These are phyloP conservation scores for Fonsecaea pedrosoi DNA, from an alignment of 2,329 filamentous ascomycete species.

Conservation along the genomic window DNA sequence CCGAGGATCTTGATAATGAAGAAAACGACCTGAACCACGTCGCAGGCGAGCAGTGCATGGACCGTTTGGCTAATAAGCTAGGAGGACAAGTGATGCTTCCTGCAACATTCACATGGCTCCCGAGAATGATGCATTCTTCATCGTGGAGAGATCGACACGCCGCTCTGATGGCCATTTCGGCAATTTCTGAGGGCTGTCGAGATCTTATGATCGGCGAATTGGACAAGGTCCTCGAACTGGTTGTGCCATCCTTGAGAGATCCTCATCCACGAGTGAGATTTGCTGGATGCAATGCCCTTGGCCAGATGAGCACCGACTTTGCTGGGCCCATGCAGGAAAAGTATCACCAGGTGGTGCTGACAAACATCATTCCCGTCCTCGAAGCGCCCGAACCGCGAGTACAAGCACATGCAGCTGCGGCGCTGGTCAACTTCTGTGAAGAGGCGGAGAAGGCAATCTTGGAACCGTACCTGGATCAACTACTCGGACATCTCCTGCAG, in stretches of 20 bases:
- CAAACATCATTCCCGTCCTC: slow-evolving; percentile 89
- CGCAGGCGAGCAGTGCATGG: slow-evolving; percentile 97
- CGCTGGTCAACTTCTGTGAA: slow-evolving; percentile 98
- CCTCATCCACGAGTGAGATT: slow-evolving; percentile 92
- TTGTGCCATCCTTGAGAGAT: slow-evolving; percentile 89
- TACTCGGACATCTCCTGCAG: slow-evolving; percentile 83
- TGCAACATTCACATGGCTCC: slow-evolving; percentile 95
- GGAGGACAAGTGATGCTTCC: slow-evolving; percentile 91
- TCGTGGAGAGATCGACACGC: slow-evolving; percentile 96
- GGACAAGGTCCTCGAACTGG: slow-evolving; percentile 89
- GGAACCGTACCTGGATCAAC: slow-evolving; percentile 89
- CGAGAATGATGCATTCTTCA: slow-evolving; percentile 94
- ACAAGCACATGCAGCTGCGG: slow-evolving; percentile 96
- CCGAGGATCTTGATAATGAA: slow-evolving; percentile 92
- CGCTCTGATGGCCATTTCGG: slow-evolving; percentile 97
- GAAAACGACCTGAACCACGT: slow-evolving; percentile 98
- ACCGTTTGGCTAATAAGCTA: slow-evolving; percentile 94
- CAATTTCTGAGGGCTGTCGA: slow-evolving; percentile 95
- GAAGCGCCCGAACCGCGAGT: slow-evolving; percentile 90
- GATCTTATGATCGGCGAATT: slow-evolving; percentile 95
- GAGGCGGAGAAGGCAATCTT: slow-evolving; percentile 92
- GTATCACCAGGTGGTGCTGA: slow-evolving; percentile 85
- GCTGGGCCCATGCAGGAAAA: slow-evolving; percentile 97
- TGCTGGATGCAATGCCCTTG: slow-evolving; percentile 97
- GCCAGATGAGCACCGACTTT: slow-evolving; percentile 99